phyloP scores from a whole-genome alignment of 352 stramenopile species.

The Thalassiosira livingstoniorum region DNA sequence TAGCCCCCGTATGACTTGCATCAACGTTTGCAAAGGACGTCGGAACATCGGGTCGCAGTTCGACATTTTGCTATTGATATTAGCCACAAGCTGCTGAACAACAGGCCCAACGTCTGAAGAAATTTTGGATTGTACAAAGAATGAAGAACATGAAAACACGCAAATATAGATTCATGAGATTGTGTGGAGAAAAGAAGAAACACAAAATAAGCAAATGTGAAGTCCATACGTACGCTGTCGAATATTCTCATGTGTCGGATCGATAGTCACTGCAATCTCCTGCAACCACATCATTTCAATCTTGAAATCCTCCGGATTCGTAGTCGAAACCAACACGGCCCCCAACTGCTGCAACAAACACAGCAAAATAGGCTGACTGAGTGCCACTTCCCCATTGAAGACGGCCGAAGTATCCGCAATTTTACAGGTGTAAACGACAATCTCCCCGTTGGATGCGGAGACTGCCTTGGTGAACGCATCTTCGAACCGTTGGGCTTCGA shows the following conservation, averaged over 20 bases:
- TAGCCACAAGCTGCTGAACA: constrained; percentile 72
- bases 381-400: constrained; percentile 52
- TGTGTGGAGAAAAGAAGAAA: background rate
- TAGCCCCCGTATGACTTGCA: constrained; percentile 80
- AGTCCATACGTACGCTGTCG: constrained; percentile 43
- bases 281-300: constrained; percentile 80
- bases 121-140: background rate
- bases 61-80: constrained; percentile 78
- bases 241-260: constrained; percentile 76
- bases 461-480: constrained; percentile 83
- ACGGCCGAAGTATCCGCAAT: constrained; percentile 62
- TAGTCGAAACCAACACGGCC: constrained; percentile 57
- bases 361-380: constrained; percentile 82
- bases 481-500: constrained; percentile 68
- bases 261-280: constrained; percentile 81
- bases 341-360: constrained; percentile 84
- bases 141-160: background rate
- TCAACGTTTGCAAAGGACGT: constrained; percentile 76
- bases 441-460: constrained; percentile 65
- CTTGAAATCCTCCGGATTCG: constrained; percentile 56
- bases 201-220: background rate
- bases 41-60: constrained; percentile 69
- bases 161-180: background rate
- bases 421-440: constrained; percentile 79
- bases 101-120: constrained; percentile 61